Base-by-base conservation (phyloP, 768 basidiomycete genomes). In the Tylopilus plumbeoviolaceoides region DNA sequence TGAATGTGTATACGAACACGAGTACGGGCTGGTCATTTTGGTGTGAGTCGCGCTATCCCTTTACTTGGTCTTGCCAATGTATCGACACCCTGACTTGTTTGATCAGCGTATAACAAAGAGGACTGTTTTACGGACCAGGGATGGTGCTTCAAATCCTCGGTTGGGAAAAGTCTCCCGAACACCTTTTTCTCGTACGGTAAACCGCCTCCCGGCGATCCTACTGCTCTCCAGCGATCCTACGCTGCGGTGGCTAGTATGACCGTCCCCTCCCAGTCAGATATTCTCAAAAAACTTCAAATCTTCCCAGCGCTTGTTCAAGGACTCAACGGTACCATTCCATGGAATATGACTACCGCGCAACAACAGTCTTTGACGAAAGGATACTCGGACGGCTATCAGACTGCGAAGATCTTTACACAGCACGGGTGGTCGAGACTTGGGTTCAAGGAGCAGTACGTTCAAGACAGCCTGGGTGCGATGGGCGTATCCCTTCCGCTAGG, bases 21-120 rank as follows among this genome's bases (percentile, higher is more conserved):
- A 76, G 81, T 17, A 78, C 82, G 1, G 85, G 87, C 0, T 88
- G 84, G 82, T 69, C 70, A 33, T 88, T 88, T 64, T 88, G 87
- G 85, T 77, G 85, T 85, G 59, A 56, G 81, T 63, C 2, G 33
- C 27, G 1, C 6, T 25, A 8, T 8, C 12, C 21, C 8, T 31
- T 28, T 44, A 9, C 14, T n/a, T 33, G 20, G 12, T 30, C 8
- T 46, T 17, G 27, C 23, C 25, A 1, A 27, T 8, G 10, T 7
- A 23, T 30, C 18, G 20, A 12, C 11, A 7, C 11, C 31, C 30
- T 52, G 14, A 57, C 18, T 4, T 5, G 25, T 25, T n/a, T 14
- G 23, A 48, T 38, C 41, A 84, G 81, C 82, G 4, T 86, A 83
- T 58, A 72, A 75, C 50, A 84, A 80, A 55, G 87, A 88, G 60